Evolutionary conservation across 23 red algal species (phyloP).

Genomic region (Gracilaria domingensis): DNA sequence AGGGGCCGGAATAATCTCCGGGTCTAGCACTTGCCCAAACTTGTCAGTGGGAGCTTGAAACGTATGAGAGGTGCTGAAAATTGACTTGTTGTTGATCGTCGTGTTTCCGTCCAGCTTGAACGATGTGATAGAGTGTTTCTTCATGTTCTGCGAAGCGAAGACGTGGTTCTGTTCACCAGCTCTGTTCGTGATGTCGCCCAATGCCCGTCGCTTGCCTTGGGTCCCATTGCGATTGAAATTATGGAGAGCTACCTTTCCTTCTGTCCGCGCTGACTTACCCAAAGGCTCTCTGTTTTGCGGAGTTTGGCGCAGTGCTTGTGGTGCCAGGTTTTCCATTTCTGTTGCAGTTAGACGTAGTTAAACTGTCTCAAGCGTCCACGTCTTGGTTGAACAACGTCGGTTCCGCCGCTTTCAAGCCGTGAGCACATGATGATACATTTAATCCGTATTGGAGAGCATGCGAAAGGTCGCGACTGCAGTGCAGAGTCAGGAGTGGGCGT

Average conservation of each 20-base stretch:
- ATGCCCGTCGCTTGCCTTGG: constrained; percentile 29
- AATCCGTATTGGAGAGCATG: background rate
- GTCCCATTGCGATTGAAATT: background rate
- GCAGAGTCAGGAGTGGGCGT: background rate
- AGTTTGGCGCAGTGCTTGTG: background rate
- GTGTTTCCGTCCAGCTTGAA: constrained; percentile 1
- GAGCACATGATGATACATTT: too few species aligned
- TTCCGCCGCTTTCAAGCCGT: too few species aligned
- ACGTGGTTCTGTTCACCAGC: constrained; percentile 8
- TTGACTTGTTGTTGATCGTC: background rate
- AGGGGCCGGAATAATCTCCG: constrained; percentile 23
- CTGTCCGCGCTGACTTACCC: background rate
- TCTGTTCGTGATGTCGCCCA: constrained; percentile 57
- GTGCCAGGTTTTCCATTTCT: constrained; percentile 33
- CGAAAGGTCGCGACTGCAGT: background rate
- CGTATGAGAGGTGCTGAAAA: background rate
- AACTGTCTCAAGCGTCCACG: background rate
- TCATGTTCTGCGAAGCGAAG: background rate
- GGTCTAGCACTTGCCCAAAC: constrained; percentile 12
- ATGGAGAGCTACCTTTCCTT: constrained; percentile 9
- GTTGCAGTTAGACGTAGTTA: background rate
- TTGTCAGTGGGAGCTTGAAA: constrained; percentile 3
- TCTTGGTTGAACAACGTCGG: too few species aligned
- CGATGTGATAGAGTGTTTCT: background rate
- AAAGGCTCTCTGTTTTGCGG: background rate